Percentiles rank a stretch among this genome's conserved stretches.
These are phyloP conservation scores for Cladobotryum protrusum DNA, from an alignment of 2,329 filamentous ascomycete genomes.

Conservation along the genomic window DNA sequence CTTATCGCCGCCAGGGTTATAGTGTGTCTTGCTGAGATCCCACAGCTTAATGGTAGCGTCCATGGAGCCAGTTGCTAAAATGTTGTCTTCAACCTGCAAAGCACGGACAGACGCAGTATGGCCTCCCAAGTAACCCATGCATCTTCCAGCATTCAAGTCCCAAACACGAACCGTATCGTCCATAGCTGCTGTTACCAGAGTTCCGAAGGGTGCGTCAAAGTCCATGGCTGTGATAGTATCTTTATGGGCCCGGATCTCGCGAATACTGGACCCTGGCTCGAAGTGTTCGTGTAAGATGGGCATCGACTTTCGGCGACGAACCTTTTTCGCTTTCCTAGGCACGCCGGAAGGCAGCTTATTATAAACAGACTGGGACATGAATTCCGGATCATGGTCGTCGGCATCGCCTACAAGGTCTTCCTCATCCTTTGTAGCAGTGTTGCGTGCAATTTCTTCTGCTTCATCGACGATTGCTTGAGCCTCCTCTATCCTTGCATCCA, in stretches of 20 bases:
- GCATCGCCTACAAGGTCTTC: conserved; percentile 47
- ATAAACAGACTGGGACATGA: conserved; percentile 98
- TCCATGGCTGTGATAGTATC: conserved; percentile 86
- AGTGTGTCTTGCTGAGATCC: conserved; percentile 86
- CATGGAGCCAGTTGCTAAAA: conserved; percentile 88
- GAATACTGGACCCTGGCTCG: conserved; percentile 80
- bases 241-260: conserved; percentile 80
- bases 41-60: conserved; percentile 92
- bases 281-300: conserved; percentile 94
- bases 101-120: conserved; percentile 91
- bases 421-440: conserved; percentile 47
- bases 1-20: conserved; percentile 63
- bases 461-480: conserved; percentile 54
- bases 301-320: conserved; percentile 73
- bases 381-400: conserved; percentile 48
- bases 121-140: conserved; percentile 85
- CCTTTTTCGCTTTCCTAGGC: conserved; percentile 45
- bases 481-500: conserved; percentile 56
- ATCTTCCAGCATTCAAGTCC: conserved; percentile 90
- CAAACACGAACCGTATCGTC: conserved; percentile 94
- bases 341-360: conserved; percentile 68
- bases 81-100: conserved; percentile 90
- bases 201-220: conserved; percentile 96
- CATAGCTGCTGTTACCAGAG: conserved; percentile 83
- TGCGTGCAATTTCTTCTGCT: conserved; percentile 48